Evolutionary conservation across 1,139 yeast species (phyloP).

Genomic region (Kodamaea plutei): DNA sequence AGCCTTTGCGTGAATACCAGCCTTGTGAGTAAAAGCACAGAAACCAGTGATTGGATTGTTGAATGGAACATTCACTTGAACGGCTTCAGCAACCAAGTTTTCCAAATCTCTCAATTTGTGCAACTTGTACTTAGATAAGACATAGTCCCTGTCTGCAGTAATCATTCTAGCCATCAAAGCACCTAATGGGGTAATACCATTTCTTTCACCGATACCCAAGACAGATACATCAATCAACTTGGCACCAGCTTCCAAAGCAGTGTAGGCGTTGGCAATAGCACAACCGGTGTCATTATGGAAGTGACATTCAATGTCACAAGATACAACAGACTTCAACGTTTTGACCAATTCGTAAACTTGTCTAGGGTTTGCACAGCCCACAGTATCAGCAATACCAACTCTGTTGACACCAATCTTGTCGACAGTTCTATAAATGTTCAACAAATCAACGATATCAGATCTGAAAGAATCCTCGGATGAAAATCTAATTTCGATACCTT

Average conservation of each 20-base stretch:
- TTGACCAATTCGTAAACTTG: constrained; percentile 96
- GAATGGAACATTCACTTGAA: constrained; percentile 94
- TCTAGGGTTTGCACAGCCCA: constrained; percentile 98
- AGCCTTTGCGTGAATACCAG: constrained; percentile 99
- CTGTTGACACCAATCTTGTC: constrained; percentile 97
- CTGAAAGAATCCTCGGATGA: constrained; percentile 97
- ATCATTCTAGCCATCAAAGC: constrained; percentile 99
- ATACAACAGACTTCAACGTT: constrained; percentile 88
- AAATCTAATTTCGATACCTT: constrained; percentile 95
- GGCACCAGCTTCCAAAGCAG: constrained; percentile 98
- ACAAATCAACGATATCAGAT: constrained; percentile 90
- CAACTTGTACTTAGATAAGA: constrained; percentile 87
- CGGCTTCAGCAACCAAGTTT: constrained; percentile 94
- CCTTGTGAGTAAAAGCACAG: constrained; percentile 99
- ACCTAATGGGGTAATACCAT: constrained; percentile 96
- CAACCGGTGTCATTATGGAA: constrained; percentile 99
- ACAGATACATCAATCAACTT: constrained; percentile 92
- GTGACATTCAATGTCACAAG: constrained; percentile 97
- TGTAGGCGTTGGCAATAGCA: constrained; percentile 97
- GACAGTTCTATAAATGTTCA: constrained; percentile 94
- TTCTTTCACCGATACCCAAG: constrained; percentile 97
- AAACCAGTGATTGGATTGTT: constrained; percentile 98
- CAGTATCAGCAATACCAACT: constrained; percentile 99
- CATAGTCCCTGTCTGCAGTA: constrained; percentile 97
- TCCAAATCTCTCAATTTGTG: constrained; percentile 96